A percentile compares a stretch with the other conserved stretches of the same genome.
phyloP scores from a whole-genome alignment of 2,329 filamentous ascomycete genomes.

The Cladophialophora yegresii region DNA sequence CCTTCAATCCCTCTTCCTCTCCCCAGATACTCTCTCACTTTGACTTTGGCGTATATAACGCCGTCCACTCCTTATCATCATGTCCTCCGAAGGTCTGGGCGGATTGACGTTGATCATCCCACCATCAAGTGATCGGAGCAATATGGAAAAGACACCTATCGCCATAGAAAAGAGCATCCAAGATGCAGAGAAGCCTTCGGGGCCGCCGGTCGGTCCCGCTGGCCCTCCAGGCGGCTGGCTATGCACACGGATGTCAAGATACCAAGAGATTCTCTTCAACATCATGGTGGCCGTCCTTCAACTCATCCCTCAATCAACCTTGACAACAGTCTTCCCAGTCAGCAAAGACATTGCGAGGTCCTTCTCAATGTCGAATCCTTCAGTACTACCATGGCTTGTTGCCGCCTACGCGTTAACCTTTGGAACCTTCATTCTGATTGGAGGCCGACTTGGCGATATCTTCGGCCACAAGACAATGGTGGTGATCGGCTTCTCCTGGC shows the following conservation, averaged over 20 bases:
- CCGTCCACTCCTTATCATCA: not conserved
- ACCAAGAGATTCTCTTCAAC: constrained; percentile 43
- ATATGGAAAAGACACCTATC: not conserved
- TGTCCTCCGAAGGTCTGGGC: constrained; percentile 3
- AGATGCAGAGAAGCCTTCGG: constrained; percentile 8
- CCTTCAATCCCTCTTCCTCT: not conserved
- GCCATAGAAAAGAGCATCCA: constrained; percentile 20
- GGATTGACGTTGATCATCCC: constrained; percentile 19
- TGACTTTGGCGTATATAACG: not conserved
- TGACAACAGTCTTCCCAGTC: constrained; percentile 44
- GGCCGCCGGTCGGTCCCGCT: constrained; percentile 16
- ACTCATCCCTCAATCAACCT: constrained; percentile 43
- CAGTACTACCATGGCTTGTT: constrained; percentile 43
- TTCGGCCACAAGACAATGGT: constrained; percentile 49
- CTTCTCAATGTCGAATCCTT: constrained; percentile 43
- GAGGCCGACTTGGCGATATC: constrained; percentile 49
- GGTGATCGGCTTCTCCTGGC: constrained; percentile 46
- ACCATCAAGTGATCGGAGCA: not conserved
- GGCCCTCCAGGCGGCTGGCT: constrained; percentile 34
- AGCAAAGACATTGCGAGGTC: constrained; percentile 51
- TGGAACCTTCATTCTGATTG: constrained; percentile 50
- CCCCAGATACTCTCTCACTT: not conserved
- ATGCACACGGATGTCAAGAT: constrained; percentile 25
- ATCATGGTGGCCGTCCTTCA: constrained; percentile 51
- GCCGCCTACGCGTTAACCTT: constrained; percentile 49